Percentiles rank a stretch among this genome's conserved stretches.
These are phyloP conservation scores for Ceratocystiopsis brevicomis DNA, from an alignment of 2,329 filamentous ascomycete genomes.

Conservation along the genomic window DNA sequence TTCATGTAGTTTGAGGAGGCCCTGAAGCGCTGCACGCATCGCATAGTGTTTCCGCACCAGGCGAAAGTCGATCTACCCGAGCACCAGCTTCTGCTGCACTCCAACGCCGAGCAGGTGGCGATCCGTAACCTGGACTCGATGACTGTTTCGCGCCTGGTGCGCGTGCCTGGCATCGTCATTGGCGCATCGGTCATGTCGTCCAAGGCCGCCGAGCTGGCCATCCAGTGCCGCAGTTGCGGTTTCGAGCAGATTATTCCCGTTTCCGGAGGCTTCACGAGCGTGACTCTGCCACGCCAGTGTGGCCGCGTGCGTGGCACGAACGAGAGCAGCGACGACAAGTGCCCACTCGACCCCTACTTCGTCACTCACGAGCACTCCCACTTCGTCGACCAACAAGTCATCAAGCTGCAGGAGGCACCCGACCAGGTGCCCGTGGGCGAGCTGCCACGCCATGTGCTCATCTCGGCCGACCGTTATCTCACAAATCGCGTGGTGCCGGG, in stretches of 20 bases:
- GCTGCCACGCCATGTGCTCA: conserved; percentile 79
- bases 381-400: conserved; percentile 94
- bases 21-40: conserved; percentile 75
- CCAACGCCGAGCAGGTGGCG: conserved; percentile 72
- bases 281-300: conserved; percentile 69
- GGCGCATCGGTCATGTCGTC: conserved; percentile 92
- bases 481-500: conserved; percentile 92
- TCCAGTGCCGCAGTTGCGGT: conserved; percentile 77
- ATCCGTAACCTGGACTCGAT: conserved; percentile 88
- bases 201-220: conserved; percentile 71
- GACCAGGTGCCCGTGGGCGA: conserved; percentile 96
- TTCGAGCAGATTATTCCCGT: conserved; percentile 53
- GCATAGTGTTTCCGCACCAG: conserved; percentile 73
- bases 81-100: conserved; percentile 89
- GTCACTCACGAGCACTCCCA: conserved; percentile 84
- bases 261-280: conserved; percentile 68
- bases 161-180: conserved; percentile 94
- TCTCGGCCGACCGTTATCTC: conserved; percentile 89
- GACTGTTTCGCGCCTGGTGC: conserved; percentile 83
- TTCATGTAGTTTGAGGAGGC: conserved; percentile 64
- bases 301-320: conserved; percentile 41
- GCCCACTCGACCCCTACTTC: conserved; percentile 87
- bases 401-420: conserved; percentile 93
- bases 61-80: conserved; percentile 53
- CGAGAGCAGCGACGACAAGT: conserved; percentile 53